Evolutionary conservation across 441 rosid species (phyloP), one percentile per base, ranked within the genome.

Genomic region (Gossypium gossypioides): DNA sequence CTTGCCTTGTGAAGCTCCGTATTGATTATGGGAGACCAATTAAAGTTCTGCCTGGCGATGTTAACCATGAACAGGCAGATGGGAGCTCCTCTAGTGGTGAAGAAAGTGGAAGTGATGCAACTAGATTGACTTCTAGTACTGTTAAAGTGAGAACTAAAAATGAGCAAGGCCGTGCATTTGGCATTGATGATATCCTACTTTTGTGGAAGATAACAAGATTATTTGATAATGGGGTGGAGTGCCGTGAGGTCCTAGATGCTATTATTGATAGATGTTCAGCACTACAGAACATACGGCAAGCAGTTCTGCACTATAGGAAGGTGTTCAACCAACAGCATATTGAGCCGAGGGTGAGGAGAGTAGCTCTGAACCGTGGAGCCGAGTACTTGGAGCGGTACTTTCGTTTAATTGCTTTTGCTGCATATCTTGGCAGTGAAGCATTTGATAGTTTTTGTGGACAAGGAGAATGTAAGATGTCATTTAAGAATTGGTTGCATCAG

Each of bases 391-490:
- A 96, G 80, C 78, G 97, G 68, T 96, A 96, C 80, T 93, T 93
- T 68, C 90, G 93, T 55, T 82, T 96, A 83, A 96, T 96, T 84
- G 96, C 98, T 50, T 96, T 96, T 86, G 93, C 99, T 56, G 97
- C 99, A 46, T 96, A 96, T 84, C 94, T 96, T 78, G 99, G 98
- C 80, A 93, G 98, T 79, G 88, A 88, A 83, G 94, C 97, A 79
- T 88, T 91, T 80, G 97, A 96, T 80, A 94, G 90, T 50, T 89
- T 86, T 72, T 93, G 97, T 75, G 88, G 85, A 50, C 91, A 89
- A 85, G 99, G 97, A 77, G 87, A 82, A 71, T 73, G 84, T 64
- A 90, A 76, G 84, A 86, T 90, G 91, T 89, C 97, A 34, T 96
- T 89, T 82, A 96, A 96, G 83, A 84, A 75, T 72, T 96, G 98